A percentile compares a stretch with the other conserved stretches of the same genome.
Conservation (phyloP, 78 protist species). For the Dictyostelium citrinum region DNA sequence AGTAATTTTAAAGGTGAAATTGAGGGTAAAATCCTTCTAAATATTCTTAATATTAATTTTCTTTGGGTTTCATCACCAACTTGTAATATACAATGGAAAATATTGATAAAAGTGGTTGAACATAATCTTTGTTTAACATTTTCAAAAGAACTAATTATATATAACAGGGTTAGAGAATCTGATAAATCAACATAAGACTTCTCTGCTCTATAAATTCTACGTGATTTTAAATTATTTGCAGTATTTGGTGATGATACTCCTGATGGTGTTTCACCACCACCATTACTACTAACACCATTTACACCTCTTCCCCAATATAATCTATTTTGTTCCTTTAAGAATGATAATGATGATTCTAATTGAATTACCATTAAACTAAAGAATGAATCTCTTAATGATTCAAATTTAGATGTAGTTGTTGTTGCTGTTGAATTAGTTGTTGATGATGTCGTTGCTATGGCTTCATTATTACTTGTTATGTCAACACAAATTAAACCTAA, state of each 20-base stretch:
- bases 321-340: conserved; percentile 41
- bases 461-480: neutral
- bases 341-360: conserved; percentile 24
- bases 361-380: conserved; percentile 60
- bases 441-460: neutral
- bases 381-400: conserved; percentile 55
- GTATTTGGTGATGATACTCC: neutral
- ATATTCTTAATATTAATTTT: conserved; percentile 47
- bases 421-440: neutral
- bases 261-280: neutral
- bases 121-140: conserved; percentile 46
- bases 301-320: conserved; percentile 41
- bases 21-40: conserved; percentile 60
- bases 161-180: conserved; percentile 29
- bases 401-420: neutral
- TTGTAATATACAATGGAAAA: conserved; percentile 46
- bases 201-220: conserved; percentile 50
- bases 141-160: conserved; percentile 46
- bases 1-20: conserved; percentile 32
- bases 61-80: conserved; percentile 77
- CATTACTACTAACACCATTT: neutral
- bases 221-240: neutral
- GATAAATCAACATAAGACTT: conserved; percentile 14
- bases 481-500: conserved; percentile 70
- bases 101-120: conserved; percentile 28